A percentile compares a stretch with the other conserved stretches of the same genome.
These are phyloP conservation scores for Alternaria conjuncta DNA, from an alignment of 2,329 filamentous ascomycete species.

Conservation along the genomic window DNA sequence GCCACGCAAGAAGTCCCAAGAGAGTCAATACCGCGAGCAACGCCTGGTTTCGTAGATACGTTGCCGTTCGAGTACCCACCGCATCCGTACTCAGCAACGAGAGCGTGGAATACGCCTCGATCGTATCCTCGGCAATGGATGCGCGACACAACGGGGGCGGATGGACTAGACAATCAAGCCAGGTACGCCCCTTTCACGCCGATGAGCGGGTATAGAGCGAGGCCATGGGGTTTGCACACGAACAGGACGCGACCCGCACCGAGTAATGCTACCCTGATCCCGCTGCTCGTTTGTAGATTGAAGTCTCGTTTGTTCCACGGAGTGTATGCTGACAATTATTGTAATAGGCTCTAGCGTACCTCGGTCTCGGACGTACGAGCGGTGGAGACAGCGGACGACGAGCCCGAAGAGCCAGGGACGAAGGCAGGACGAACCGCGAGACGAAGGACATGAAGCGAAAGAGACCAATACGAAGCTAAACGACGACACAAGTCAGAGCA, in stretches of 20 bases:
- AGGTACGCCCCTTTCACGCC: conserved; percentile 30
- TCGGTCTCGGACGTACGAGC: conserved; percentile 1
- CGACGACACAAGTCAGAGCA: not conserved
- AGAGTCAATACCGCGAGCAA: conserved; percentile 19
- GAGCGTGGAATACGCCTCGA: conserved; percentile 14
- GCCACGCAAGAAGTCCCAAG: conserved; percentile 30
- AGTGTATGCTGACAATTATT: conserved; percentile 3
- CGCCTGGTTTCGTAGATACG: conserved; percentile 8
- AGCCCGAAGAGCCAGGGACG: not conserved
- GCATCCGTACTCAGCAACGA: conserved; percentile 7
- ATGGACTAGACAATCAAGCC: not conserved
- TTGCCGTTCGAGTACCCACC: conserved; percentile 16
- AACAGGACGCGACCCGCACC: conserved; percentile 19
- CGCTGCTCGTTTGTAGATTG: conserved; percentile 13
- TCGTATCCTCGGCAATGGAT: conserved; percentile 22
- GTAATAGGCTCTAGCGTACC: conserved; percentile 8
- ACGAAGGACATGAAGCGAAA: not conserved
- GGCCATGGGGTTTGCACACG: conserved; percentile 15
- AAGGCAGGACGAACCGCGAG: not conserved
- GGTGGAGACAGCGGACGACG: not conserved
- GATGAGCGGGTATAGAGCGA: conserved; percentile 5
- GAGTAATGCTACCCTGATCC: conserved; percentile 32
- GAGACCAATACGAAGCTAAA: not conserved
- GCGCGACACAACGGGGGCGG: not conserved
- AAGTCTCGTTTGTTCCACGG: conserved; percentile 11